Conservation (phyloP, 2,329 filamentous ascomycete genomes). For the Trichoderma atrobrunneum region DNA sequence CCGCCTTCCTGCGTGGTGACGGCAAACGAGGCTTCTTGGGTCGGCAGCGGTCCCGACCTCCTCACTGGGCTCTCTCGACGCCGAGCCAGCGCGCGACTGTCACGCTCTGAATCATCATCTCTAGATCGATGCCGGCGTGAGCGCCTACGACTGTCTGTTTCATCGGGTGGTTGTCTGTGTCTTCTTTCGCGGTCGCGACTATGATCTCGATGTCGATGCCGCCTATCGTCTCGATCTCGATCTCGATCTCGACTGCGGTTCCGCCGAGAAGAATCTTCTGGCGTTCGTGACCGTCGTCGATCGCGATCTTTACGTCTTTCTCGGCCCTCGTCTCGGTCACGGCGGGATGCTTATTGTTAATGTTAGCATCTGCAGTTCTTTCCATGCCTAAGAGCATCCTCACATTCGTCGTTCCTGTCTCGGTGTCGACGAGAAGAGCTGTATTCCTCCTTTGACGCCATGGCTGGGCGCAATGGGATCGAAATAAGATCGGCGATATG, state of each 20-base stretch:
- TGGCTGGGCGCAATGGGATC: conserved; percentile 11
- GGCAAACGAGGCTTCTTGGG: conserved; percentile 60
- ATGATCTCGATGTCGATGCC: conserved; percentile 25
- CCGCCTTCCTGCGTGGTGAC: conserved; percentile 45
- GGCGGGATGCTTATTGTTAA: conserved; percentile 22
- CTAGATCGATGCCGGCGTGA: conserved; percentile 18
- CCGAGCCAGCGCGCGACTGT: conserved; percentile 19
- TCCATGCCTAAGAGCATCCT: conserved; percentile 20
- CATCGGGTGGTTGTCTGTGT: conserved; percentile 35
- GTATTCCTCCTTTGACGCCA: conserved; percentile 30
- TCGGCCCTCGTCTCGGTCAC: conserved; percentile 25
- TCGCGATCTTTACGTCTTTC: conserved; percentile 32
- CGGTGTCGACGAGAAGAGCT: conserved; percentile 18
- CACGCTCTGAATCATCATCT: conserved; percentile 24
- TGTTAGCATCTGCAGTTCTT: conserved; percentile 25
- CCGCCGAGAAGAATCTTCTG: conserved; percentile 26
- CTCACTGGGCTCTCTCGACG: conserved; percentile 27
- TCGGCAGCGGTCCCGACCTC: conserved; percentile 52
- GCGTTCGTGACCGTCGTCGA: conserved; percentile 34
- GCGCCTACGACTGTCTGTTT: conserved; percentile 28
- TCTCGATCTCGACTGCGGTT: conserved; percentile 19
- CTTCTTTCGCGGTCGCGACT: conserved; percentile 29
- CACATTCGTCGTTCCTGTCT: conserved; percentile 7
- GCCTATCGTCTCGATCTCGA: background rate
- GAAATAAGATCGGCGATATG: background rate